Conservation (phyloP, 2,329 filamentous ascomycete species). For the Elsinoe fawcettii region DNA sequence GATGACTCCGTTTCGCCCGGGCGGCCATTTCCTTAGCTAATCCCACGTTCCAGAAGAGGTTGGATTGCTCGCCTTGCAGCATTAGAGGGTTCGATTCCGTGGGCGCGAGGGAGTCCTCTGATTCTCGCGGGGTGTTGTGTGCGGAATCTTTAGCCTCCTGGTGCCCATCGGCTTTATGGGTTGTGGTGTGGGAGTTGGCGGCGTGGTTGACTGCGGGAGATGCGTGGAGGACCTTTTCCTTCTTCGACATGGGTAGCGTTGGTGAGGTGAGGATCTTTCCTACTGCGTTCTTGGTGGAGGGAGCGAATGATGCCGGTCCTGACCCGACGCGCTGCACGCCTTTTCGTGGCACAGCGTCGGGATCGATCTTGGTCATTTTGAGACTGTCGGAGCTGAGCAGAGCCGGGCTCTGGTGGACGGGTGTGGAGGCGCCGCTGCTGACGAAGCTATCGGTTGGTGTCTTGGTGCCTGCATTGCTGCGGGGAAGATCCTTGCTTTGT, state of each 20-base stretch:
- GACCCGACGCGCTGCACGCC: slow-evolving; percentile 3
- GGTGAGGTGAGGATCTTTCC: background rate
- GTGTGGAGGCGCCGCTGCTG: slow-evolving; percentile 10
- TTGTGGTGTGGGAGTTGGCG: background rate
- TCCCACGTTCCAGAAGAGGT: slow-evolving; percentile 46
- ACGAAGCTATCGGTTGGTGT: slow-evolving; percentile 12
- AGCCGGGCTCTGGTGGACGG: slow-evolving; percentile 1
- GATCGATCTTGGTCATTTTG: slow-evolving; percentile 18
- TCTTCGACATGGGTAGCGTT: background rate
- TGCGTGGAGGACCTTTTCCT: background rate
- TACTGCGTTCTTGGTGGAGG: background rate
- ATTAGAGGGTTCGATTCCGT: slow-evolving; percentile 39
- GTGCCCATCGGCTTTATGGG: background rate
- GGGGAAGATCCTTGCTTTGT: background rate
- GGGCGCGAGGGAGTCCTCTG: slow-evolving; percentile 12
- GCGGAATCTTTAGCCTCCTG: background rate
- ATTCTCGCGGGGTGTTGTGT: background rate
- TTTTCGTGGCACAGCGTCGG: slow-evolving; percentile 26
- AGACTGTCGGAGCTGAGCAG: slow-evolving; percentile 8
- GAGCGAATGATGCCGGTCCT: slow-evolving; percentile 1
- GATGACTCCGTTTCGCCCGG: slow-evolving; percentile 19
- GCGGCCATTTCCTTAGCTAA: slow-evolving; percentile 22
- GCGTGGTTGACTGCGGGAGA: background rate
- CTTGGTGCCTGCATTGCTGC: slow-evolving; percentile 3
- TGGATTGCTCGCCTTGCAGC: slow-evolving; percentile 44